Base-by-base conservation (phyloP, 345 rosid species). In the Salix exigua region DNA sequence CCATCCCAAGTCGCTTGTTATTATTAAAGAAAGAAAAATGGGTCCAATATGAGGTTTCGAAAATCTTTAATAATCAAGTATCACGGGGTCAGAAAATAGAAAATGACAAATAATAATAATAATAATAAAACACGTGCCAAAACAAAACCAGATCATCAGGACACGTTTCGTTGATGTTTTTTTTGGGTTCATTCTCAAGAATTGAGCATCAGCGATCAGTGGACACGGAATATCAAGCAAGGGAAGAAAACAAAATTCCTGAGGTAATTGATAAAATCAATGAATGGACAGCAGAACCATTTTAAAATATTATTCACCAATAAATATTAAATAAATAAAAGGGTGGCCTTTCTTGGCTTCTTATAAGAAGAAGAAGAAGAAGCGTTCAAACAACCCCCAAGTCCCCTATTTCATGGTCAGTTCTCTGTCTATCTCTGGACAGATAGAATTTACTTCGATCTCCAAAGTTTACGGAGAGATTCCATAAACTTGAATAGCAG, bases 361-460 rank as follows among this genome's bases (percentile, higher is more conserved):
- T 66, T 50, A 42, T 38, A 66, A 65, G 86, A 70, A 73, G 82
- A 68, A 73, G 82, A 68, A 76, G 84, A 37, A 78, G 79, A 83
- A 63, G 23, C 87, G 69, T 84, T 40, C 64, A 85, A 88, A 88
- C 86, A 75, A 82, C 46, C 76, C n/a, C 55, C 42, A 42, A 46
- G 7, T 73, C 80, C 30, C 42, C 42, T 5, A 38, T 38, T 6
- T 38, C 42, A 7, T 2, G 2, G 42, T 8, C 65, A 7, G 16
- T 62, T 55, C 64, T 77, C 17, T 38, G 3, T 66, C 42, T 71
- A 33, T 66, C 66, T 71, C 72, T 51, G 40, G 42, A 38, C 42
- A 38, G 11, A 38, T 8, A 38, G 30, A 53, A 48, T 69, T 67
- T 71, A 68, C 42, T 65, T 21, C 25, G 35, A 18, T 48, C 63